These are phyloP conservation scores for Gynostemma pentaphyllum DNA, from an alignment of 306 rosid species.

Conservation along the genomic window DNA sequence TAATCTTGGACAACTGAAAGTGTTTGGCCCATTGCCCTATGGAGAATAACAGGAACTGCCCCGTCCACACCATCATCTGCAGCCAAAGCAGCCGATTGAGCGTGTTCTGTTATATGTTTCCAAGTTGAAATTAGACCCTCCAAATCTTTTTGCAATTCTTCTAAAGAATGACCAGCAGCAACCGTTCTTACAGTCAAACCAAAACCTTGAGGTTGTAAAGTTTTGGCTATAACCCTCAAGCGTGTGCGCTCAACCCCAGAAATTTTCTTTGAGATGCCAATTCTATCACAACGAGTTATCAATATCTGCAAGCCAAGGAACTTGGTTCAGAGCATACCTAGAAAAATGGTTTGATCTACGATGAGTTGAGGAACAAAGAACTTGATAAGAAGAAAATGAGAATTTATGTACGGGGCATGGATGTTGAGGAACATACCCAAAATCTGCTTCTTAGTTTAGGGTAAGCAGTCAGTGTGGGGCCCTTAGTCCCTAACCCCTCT, in stretches of 20 bases:
- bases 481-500: constrained; percentile 88
- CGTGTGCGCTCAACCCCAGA: constrained; percentile 76
- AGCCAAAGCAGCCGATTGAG: constrained; percentile 89
- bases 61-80: constrained; percentile 98
- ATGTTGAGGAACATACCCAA: constrained; percentile 52
- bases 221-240: constrained; percentile 79
- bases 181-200: constrained; percentile 92
- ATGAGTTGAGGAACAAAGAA: constrained; percentile 9
- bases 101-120: constrained; percentile 77
- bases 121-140: constrained; percentile 77
- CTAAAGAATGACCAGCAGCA: constrained; percentile 86
- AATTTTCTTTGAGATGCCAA: constrained; percentile 83
- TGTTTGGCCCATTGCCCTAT: constrained; percentile 91
- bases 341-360: constrained; percentile 4
- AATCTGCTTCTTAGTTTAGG: constrained; percentile 89
- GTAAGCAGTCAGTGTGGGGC: constrained; percentile 77
- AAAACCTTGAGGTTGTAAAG: constrained; percentile 92
- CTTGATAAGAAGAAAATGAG: constrained; percentile 4
- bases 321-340: constrained; percentile 18
- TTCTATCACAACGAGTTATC: constrained; percentile 49
- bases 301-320: constrained; percentile 55
- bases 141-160: constrained; percentile 82
- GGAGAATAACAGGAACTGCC: constrained; percentile 82
- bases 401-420: background rate
- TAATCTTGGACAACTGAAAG: constrained; percentile 97